Conservation (phyloP, 176 grass and related monocot species). For the Pontederia crassipes region DNA sequence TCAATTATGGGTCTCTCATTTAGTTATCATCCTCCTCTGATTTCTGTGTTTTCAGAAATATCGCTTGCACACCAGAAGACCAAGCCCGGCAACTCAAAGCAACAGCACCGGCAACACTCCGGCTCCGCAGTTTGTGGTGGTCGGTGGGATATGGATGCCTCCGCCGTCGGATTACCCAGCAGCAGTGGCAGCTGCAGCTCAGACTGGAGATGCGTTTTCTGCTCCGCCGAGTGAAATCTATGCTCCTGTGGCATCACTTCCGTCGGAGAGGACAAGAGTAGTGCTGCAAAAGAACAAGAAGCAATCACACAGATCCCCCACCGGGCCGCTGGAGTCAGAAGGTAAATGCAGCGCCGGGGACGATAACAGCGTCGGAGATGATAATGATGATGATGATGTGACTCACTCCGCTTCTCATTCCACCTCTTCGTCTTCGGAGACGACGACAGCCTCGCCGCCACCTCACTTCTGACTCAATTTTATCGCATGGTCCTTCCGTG, state of each 20-base stretch:
- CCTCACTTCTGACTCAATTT: background rate
- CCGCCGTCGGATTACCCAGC: slow-evolving; percentile 25
- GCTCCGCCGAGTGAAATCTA: slow-evolving; percentile 18
- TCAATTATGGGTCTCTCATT: too few relatives aligned
- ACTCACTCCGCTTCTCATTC: slow-evolving; percentile 24
- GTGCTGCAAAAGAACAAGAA: background rate
- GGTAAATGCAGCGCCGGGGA: background rate
- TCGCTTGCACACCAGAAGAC: slow-evolving; percentile 44
- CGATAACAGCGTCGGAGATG: slow-evolving; percentile 1
- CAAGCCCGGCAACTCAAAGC: slow-evolving; percentile 27
- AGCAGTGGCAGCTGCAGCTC: slow-evolving; percentile 9
- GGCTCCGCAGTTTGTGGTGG: slow-evolving; percentile 42
- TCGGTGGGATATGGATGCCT: slow-evolving; percentile 53
- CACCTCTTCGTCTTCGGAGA: slow-evolving; percentile 40
- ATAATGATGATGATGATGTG: slow-evolving; percentile 1
- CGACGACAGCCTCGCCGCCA: slow-evolving; percentile 17
- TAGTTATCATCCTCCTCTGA: background rate
- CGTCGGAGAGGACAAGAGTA: slow-evolving; percentile 5
- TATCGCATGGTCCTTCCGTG: too few relatives aligned
- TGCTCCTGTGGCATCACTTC: slow-evolving; percentile 23
- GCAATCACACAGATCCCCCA: slow-evolving; percentile 13
- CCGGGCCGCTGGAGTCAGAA: background rate
- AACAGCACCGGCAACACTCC: background rate
- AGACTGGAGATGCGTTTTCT: slow-evolving; percentile 1
- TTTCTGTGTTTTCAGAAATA: slow-evolving; percentile 39